These are phyloP conservation scores for Phyllachora maydis DNA, from an alignment of 2,329 filamentous ascomycete genomes.

Conservation along the genomic window DNA sequence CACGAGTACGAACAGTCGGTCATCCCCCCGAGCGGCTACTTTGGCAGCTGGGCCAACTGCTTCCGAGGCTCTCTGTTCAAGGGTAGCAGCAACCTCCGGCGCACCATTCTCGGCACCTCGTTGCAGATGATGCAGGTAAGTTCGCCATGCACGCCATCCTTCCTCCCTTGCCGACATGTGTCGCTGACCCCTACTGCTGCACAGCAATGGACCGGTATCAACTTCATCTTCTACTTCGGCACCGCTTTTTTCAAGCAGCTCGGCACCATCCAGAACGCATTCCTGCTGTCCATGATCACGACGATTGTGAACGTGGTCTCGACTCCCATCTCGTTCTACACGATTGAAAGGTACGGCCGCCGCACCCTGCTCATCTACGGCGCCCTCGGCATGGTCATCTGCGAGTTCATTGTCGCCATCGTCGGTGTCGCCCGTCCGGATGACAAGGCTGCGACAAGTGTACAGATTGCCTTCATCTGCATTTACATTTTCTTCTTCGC, in stretches of 20 bases:
- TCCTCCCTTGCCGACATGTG: too few relatives aligned
- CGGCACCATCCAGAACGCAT: conserved; percentile 43
- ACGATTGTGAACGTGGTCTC: conserved; percentile 58
- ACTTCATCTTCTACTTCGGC: conserved; percentile 57
- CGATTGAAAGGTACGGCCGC: conserved; percentile 49
- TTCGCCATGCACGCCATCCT: too few relatives aligned
- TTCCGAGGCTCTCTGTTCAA: conserved; percentile 32
- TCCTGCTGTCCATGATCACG: conserved; percentile 52
- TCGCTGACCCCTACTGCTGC: too few relatives aligned
- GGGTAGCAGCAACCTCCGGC: conserved; percentile 33
- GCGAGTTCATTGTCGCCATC: conserved; percentile 50
- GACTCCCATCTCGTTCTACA: conserved; percentile 53
- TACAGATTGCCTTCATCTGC: conserved; percentile 56
- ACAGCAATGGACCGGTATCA: conserved; percentile 42
- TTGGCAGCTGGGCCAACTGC: conserved; percentile 37
- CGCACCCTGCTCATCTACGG: conserved; percentile 49
- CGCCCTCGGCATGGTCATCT: conserved; percentile 47
- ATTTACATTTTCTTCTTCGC: conserved; percentile 70
- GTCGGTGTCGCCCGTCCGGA: conserved; percentile 18
- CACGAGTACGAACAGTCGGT: conserved; percentile 45
- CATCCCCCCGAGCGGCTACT: conserved; percentile 34
- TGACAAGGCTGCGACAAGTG: conserved; percentile 15
- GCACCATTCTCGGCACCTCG: conserved; percentile 32
- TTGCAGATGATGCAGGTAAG: conserved; percentile 42
- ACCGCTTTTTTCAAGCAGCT: conserved; percentile 50